Evolutionary conservation across 75 land plant species (phyloP), one percentile per base, ranked within the genome.

Genomic region (Isoetes taiwanensis): DNA sequence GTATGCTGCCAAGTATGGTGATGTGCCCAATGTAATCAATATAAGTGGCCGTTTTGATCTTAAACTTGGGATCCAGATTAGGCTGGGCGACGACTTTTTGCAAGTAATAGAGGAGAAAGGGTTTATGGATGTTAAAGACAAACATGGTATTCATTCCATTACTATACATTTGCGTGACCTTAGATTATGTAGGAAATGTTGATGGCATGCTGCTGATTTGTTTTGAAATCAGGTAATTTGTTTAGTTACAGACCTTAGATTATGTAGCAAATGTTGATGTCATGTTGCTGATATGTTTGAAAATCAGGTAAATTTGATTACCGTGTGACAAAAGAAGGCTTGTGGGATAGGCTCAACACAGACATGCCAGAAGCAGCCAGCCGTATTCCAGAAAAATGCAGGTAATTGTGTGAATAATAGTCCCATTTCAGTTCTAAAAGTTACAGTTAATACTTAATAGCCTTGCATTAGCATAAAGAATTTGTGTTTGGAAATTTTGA

Each of bases 21-120:
- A 86, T 64, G 58, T 85, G 10, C 41, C 8, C 10, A 57, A 27
- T 29, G 78, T 85, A 5, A 68, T 90, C 50, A 90, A 90, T 55
- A 32, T 85, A n/a, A 77, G 87, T 63, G 96, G 84, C 32, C 83
- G 96, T 9, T 82, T 71, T 69, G 71, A 63, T 37, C 42, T 90
- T 42, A 56, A 71, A 21, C 67, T 43, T 56, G 96, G 95, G 24
- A 70, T 85, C 41, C 63, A 67, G 54, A 70, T 40, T 8, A 71
- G 86, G 30, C 46, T 88, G 53, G 85, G 95, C n/a, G n/a, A n/a
- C 12, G 77, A 69, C 26, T 81, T 50, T 12, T 26, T 79, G 70
- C 43, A 82, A 69, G 72, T 41, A 42, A 55, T 85, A 11, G 64
- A 85, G 43, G 64, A 65, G 26, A 71, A 82, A 46, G 93, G 91